Base-by-base conservation (phyloP, 139 green algal species). In the Chlorella sp. region DNA sequence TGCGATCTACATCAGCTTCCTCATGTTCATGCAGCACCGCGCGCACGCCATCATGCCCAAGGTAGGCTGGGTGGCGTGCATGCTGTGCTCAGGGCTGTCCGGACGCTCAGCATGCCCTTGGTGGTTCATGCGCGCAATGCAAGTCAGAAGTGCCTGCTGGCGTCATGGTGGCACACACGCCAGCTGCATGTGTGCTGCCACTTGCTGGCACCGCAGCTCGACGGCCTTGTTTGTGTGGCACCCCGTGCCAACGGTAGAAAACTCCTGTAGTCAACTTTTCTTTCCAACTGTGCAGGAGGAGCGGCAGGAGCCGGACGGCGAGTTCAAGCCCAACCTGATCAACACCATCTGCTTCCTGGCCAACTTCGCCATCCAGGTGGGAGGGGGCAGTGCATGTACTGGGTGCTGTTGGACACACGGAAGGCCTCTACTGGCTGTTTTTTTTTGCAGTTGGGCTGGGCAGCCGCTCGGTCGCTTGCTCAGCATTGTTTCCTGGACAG, bases 331-430 rank as follows among this genome's bases (percentile, higher is more conserved):
- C 87, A 99, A 99, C 92, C 87, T 99, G 28, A 96, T 99, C 67
- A 99, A 99, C 94, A 98, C 92, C 32, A 93, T 98, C 8, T 98
- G 94, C 88, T 99, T 97, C 91, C 90, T 98, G 44, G 93, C 95
- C 43, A 96, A 97, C 86, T 94, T 95, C 36, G 87, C 92, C 87
- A 95, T 98, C 68, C 92, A 96, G 91, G 89, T 91, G 62, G 41
- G 54, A n/a, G n/a, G n/a, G n/a, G n/a, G n/a, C n/a, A n/a, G n/a
- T 73, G n/a, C 43, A 43, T 43, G n/a, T 46, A 54, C n/a, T n/a
- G n/a, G n/a, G n/a, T n/a, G n/a, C n/a, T n/a, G n/a, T n/a, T n/a
- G n/a, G n/a, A n/a, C n/a, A n/a, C n/a, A n/a, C n/a, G n/a, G n/a
- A n/a, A n/a, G n/a, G n/a, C n/a, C n/a, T n/a, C n/a, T n/a, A n/a